phyloP scores from a whole-genome alignment of 2,329 filamentous ascomycete genomes.

The Xylariomycetidae sp. region DNA sequence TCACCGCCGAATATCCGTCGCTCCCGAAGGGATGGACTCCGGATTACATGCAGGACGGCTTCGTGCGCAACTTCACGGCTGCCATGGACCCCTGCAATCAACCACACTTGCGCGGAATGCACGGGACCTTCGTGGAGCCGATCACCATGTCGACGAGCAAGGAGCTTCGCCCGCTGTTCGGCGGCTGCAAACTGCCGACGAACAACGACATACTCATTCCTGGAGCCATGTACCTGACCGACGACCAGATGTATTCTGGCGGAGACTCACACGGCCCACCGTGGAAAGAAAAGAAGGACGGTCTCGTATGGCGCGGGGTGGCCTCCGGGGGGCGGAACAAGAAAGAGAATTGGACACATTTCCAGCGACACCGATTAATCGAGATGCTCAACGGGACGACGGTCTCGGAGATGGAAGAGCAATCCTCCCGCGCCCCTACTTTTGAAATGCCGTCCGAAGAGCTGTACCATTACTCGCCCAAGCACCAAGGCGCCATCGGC shows the following conservation, averaged over 20 bases:
- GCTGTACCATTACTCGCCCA: constrained; percentile 36
- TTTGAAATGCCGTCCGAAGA: constrained; percentile 40
- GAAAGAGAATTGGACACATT: constrained; percentile 57
- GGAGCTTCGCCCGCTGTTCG: constrained; percentile 51
- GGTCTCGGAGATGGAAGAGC: constrained; percentile 42
- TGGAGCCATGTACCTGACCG: constrained; percentile 55
- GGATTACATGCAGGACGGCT: constrained; percentile 32
- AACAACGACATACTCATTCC: constrained; percentile 59
- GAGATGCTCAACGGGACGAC: constrained; percentile 62
- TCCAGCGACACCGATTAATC: constrained; percentile 66
- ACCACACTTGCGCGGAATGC: constrained; percentile 41
- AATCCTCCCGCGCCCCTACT: constrained; percentile 31
- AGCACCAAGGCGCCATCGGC: constrained; percentile 22
- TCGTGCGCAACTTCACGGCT: constrained; percentile 50
- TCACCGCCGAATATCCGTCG: constrained; percentile 23
- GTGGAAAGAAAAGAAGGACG: constrained; percentile 52
- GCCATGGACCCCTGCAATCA: constrained; percentile 54
- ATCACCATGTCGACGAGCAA: constrained; percentile 41
- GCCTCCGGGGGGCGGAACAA: constrained; percentile 52
- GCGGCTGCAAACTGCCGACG: constrained; percentile 51
- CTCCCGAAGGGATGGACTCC: constrained; percentile 16
- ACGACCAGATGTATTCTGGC: constrained; percentile 54
- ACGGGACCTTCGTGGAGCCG: constrained; percentile 51
- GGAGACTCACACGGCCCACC: constrained; percentile 46
- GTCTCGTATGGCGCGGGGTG: constrained; percentile 58